phyloP scores from a whole-genome alignment of 1,284 basidiomycete species.

The Wallemia hederae region DNA sequence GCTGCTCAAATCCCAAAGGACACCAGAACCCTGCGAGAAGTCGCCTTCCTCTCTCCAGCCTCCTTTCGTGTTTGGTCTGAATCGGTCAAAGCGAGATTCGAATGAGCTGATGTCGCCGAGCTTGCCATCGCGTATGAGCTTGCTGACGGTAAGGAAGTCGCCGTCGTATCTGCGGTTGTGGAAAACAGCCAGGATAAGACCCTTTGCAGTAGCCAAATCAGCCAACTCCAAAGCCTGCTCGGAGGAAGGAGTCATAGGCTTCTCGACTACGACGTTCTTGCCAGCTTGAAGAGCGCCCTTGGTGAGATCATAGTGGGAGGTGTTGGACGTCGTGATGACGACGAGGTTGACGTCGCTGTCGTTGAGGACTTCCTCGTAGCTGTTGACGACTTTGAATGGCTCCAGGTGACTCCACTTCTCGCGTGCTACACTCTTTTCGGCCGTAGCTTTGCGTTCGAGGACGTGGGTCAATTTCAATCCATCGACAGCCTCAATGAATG shows the following conservation, averaged over 20 bases:
- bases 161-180: conserved; percentile 61
- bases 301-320: conserved; percentile 28
- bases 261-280: conserved; percentile 33
- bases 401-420: conserved; percentile 4
- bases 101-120: neutral
- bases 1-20: conserved; percentile 20
- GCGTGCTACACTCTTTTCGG: conserved; percentile 7
- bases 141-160: conserved; percentile 44
- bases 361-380: conserved; percentile 4
- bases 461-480: conserved; percentile 41
- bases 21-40: conserved; percentile 12
- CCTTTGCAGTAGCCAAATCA: conserved; percentile 31
- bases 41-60: conserved; percentile 4
- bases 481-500: conserved; percentile 43
- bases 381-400: conserved; percentile 4
- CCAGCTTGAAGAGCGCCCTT: neutral
- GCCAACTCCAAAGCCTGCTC: conserved; percentile 37
- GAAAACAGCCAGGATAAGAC: conserved; percentile 34
- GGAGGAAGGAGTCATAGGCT: conserved; percentile 41
- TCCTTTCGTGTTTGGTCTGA: neutral
- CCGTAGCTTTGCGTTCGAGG: conserved; percentile 12
- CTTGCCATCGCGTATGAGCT: conserved; percentile 23
- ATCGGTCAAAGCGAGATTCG: neutral
- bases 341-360: conserved; percentile 15
- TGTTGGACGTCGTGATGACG: conserved; percentile 32